Percentiles rank a stretch among this genome's conserved stretches.
Evolutionary conservation across 441 rosid species (phyloP).

Genomic region (Hura crepitans): DNA sequence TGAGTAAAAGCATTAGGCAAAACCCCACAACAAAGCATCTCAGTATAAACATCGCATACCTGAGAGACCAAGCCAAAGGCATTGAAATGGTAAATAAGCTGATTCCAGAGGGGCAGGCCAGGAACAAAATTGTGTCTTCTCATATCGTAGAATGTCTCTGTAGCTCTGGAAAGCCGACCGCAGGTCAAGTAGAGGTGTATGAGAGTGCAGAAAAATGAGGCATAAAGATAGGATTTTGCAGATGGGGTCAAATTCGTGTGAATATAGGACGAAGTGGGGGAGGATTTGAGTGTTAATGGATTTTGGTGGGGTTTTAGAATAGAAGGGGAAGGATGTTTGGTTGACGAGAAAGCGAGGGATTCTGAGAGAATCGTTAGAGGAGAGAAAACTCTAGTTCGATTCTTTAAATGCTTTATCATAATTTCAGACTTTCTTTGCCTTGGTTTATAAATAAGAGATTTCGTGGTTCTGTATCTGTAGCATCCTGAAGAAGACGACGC

Average conservation of each 20-base stretch:
- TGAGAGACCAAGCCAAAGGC: slow-evolving; percentile 48
- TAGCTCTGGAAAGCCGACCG: slow-evolving; percentile 52
- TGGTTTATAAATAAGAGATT: background rate
- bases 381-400: background rate
- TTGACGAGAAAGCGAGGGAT: slow-evolving; percentile 33
- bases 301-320: slow-evolving; percentile 18
- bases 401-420: slow-evolving; percentile 25
- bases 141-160: slow-evolving; percentile 51
- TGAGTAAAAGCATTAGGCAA: slow-evolving; percentile 54
- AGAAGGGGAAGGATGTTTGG: slow-evolving; percentile 25
- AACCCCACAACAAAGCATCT: slow-evolving; percentile 64
- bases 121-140: slow-evolving; percentile 44
- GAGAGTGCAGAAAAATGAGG: slow-evolving; percentile 58
- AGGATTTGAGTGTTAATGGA: slow-evolving; percentile 2
- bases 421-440: background rate
- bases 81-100: slow-evolving; percentile 47
- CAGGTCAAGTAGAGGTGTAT: slow-evolving; percentile 58
- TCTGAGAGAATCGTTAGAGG: slow-evolving; percentile 24
- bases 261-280: slow-evolving; percentile 6
- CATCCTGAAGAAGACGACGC: background rate
- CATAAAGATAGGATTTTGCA: slow-evolving; percentile 39
- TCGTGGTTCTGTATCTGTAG: slow-evolving; percentile 4
- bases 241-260: slow-evolving; percentile 19
- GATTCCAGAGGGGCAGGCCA: slow-evolving; percentile 44
- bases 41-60: slow-evolving; percentile 51